These are phyloP conservation scores for Cutaneotrichosporon dermatis DNA, from an alignment of 1,284 basidiomycete genomes.

Conservation along the genomic window DNA sequence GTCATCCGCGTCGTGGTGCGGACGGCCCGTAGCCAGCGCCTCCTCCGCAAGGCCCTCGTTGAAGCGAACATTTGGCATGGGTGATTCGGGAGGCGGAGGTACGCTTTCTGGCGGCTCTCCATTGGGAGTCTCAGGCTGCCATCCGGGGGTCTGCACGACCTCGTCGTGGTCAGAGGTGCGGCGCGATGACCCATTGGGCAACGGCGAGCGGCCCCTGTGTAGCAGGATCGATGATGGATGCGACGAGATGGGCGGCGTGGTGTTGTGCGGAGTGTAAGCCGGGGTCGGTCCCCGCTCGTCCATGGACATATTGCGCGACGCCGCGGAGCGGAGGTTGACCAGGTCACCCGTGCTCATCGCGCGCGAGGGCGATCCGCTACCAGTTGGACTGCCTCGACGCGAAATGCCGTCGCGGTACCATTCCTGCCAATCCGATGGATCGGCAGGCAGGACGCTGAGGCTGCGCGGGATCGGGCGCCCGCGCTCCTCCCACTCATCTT, in stretches of 20 bases:
- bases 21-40: not conserved
- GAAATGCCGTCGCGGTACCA: constrained; percentile 31
- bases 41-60: not conserved
- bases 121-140: constrained; percentile 3
- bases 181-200: not conserved
- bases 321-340: not conserved
- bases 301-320: not conserved
- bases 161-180: constrained; percentile 1
- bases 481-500: constrained; percentile 17
- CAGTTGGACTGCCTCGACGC: constrained; percentile 7
- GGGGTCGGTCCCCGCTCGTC: constrained; percentile 45
- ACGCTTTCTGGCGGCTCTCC: constrained; percentile 3
- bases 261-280: constrained; percentile 37
- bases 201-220: not conserved
- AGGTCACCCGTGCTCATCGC: not conserved
- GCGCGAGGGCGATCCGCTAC: not conserved
- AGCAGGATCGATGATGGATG: constrained; percentile 6
- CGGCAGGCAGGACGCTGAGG: constrained; percentile 37
- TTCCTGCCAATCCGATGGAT: constrained; percentile 20
- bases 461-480: constrained; percentile 17
- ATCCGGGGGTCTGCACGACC: not conserved
- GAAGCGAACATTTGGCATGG: constrained; percentile 1
- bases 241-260: constrained; percentile 4
- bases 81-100: not conserved
- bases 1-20: not conserved